These are phyloP conservation scores for Mortierella sp. DNA, from an alignment of 371 early-diverging fungal genomes.

Conservation along the genomic window DNA sequence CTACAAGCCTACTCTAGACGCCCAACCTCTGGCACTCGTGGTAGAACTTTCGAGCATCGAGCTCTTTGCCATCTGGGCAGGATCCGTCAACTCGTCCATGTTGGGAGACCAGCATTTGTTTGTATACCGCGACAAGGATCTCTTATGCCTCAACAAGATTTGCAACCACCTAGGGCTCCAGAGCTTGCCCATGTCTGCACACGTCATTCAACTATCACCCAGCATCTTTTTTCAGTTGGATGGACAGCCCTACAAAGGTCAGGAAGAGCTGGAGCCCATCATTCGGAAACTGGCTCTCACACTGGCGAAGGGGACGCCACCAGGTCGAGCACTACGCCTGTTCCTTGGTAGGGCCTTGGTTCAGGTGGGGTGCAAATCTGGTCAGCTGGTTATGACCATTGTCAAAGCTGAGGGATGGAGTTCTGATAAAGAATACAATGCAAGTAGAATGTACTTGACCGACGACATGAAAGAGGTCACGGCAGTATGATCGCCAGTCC, in stretches of 20 bases:
- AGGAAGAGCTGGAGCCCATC: slow-evolving; percentile 46
- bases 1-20: slow-evolving; percentile 37
- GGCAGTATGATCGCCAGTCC: background rate
- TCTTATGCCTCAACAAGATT: slow-evolving; percentile 43
- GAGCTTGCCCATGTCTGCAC: slow-evolving; percentile 34
- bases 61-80: slow-evolving; percentile 47
- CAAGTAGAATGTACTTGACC: slow-evolving; percentile 30
- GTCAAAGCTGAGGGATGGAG: slow-evolving; percentile 53
- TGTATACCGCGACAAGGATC: slow-evolving; percentile 44
- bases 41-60: slow-evolving; percentile 47
- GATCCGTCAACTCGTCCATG: slow-evolving; percentile 48
- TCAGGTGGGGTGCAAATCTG: slow-evolving; percentile 36
- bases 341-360: slow-evolving; percentile 39
- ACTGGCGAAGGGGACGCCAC: slow-evolving; percentile 32
- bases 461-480: slow-evolving; percentile 26
- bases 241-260: slow-evolving; percentile 45
- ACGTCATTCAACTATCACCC: slow-evolving; percentile 38
- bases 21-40: slow-evolving; percentile 29
- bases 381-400: slow-evolving; percentile 46
- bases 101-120: slow-evolving; percentile 52
- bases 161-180: slow-evolving; percentile 44
- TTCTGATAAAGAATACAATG: slow-evolving; percentile 50
- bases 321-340: slow-evolving; percentile 37
- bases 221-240: slow-evolving; percentile 39
- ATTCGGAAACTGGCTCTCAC: slow-evolving; percentile 41